Conservation (phyloP, 306 rosid species). For the Pyrus betulifolia region DNA sequence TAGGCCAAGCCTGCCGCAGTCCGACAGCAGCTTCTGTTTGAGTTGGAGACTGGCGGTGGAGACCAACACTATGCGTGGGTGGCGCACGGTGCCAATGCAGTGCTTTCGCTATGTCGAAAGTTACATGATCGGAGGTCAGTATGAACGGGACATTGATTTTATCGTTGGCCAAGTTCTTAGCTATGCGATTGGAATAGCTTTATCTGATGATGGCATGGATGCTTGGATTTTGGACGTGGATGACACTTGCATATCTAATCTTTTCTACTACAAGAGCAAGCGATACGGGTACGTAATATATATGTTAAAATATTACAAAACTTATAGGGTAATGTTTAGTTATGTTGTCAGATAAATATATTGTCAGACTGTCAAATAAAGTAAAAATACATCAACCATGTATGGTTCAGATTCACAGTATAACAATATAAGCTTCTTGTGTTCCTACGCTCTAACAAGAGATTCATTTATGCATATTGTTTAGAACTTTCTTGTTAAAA, state of each 20-base stretch:
- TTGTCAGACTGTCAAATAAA: too few species aligned
- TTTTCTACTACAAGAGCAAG: conserved; percentile 36
- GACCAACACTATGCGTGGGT: conserved; percentile 49
- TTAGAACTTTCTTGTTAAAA: too few species aligned
- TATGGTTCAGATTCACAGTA: too few species aligned
- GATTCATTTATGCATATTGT: neutral
- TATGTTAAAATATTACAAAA: neutral
- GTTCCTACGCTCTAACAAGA: neutral
- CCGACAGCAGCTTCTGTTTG: conserved; percentile 32
- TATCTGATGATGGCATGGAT: conserved; percentile 33
- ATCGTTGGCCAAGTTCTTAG: conserved; percentile 24
- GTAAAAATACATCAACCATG: too few species aligned
- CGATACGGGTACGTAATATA: conserved; percentile 51
- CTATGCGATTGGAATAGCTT: conserved; percentile 21
- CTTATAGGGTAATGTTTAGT: neutral
- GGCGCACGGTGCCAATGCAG: conserved; percentile 63
- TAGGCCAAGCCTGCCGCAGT: neutral
- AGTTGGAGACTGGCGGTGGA: conserved; percentile 86
- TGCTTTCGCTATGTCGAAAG: conserved; percentile 30
- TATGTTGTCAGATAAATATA: neutral
- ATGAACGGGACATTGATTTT: conserved; percentile 34
- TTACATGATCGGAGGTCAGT: conserved; percentile 64
- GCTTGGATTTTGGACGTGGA: conserved; percentile 79
- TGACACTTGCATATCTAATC: conserved; percentile 76
- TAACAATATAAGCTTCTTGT: neutral